phyloP scores from a whole-genome alignment of 1,139 yeast species.

The Hemisphaericaspora lyxosophila region DNA sequence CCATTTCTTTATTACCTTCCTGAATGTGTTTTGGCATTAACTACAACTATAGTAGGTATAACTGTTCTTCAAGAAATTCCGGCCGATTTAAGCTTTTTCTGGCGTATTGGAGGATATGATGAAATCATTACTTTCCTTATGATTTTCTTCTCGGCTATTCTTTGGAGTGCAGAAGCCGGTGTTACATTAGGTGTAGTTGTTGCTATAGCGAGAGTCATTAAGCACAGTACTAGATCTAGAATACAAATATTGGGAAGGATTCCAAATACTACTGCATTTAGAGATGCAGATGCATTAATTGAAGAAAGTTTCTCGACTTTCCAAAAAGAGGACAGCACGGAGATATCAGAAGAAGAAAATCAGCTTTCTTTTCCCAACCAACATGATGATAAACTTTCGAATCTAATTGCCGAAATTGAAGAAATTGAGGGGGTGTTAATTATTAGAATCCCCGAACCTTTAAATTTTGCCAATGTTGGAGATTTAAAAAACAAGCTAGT shows the following conservation, averaged over 20 bases:
- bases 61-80: constrained; percentile 37
- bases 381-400: constrained; percentile 14
- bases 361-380: constrained; percentile 3
- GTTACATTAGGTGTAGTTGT: constrained; percentile 29
- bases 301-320: constrained; percentile 30
- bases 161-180: constrained; percentile 37
- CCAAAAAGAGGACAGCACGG: constrained; percentile 6
- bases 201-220: constrained; percentile 29
- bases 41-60: constrained; percentile 38
- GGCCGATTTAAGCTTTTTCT: constrained; percentile 28
- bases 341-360: constrained; percentile 6
- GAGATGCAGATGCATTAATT: constrained; percentile 36
- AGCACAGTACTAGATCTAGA: constrained; percentile 29
- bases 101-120: constrained; percentile 31
- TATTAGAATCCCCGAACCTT: constrained; percentile 86
- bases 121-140: constrained; percentile 26
- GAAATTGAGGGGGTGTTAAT: constrained; percentile 84
- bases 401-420: constrained; percentile 29
- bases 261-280: constrained; percentile 30
- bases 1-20: constrained; percentile 30
- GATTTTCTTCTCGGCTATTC: constrained; percentile 26
- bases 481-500: constrained; percentile 74
- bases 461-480: constrained; percentile 86
- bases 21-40: constrained; percentile 33
- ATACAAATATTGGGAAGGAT: constrained; percentile 35